Percentiles rank a stretch among this genome's conserved stretches.
Evolutionary conservation across 805 yeast genomes (phyloP).

Genomic region (Hanseniaspora jakobsenii): DNA sequence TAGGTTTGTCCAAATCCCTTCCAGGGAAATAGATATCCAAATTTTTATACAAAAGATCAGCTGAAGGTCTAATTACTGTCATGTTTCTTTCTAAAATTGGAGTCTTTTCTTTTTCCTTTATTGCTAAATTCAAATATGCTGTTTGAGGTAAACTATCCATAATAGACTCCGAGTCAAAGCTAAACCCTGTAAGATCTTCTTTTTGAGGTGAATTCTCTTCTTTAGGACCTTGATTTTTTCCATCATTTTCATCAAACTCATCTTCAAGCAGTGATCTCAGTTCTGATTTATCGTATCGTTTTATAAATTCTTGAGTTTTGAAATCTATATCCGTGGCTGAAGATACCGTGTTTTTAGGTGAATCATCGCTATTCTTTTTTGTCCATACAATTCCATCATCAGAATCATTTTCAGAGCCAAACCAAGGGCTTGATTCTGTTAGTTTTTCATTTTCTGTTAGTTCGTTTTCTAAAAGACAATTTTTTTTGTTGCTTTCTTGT

Average conservation of each 20-base stretch:
- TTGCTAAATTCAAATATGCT: constrained; percentile 2
- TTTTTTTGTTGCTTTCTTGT: neutral
- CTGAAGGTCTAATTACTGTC: constrained; percentile 78
- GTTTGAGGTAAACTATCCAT: constrained; percentile 9
- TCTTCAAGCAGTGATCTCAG: neutral
- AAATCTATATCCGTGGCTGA: constrained; percentile 15
- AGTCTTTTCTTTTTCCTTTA: neutral
- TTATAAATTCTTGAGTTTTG: neutral
- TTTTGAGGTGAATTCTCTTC: constrained; percentile 13
- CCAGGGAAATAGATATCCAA: constrained; percentile 86
- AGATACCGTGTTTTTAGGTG: constrained; percentile 19
- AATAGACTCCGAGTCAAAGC: constrained; percentile 14
- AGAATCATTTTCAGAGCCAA: neutral
- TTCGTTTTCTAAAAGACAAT: neutral
- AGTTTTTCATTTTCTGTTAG: neutral
- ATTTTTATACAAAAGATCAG: constrained; percentile 85
- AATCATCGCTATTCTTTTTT: neutral
- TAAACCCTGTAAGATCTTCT: constrained; percentile 11
- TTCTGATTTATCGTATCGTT: neutral
- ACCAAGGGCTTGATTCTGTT: too few species aligned
- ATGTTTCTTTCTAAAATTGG: constrained; percentile 28
- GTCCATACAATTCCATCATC: constrained; percentile 25
- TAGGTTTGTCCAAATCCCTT: constrained; percentile 83
- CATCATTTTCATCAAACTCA: neutral
- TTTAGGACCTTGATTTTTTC: constrained; percentile 1